phyloP scores from a whole-genome alignment of 495 filamentous ascomycete species.

The Haplographium delicatum region DNA sequence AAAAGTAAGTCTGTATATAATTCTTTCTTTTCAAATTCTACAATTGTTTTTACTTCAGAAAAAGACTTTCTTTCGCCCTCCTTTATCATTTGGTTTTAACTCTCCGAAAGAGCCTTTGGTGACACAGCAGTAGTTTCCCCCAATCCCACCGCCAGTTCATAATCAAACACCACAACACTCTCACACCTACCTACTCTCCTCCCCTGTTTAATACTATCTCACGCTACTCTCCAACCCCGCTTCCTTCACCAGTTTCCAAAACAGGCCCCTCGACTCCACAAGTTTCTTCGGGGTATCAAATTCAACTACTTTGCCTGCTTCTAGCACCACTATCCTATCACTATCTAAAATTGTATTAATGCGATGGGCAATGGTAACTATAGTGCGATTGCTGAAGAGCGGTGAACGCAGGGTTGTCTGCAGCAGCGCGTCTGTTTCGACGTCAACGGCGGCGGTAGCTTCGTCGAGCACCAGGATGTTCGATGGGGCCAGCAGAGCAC shows the following conservation, averaged over 20 bases:
- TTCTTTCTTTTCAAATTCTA: no score
- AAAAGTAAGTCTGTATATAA: no score
- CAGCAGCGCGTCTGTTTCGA: constrained; percentile 86
- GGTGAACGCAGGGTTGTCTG: constrained; percentile 58
- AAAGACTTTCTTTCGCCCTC: background rate
- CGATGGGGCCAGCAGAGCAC: constrained; percentile 88
- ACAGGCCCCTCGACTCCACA: constrained; percentile 43
- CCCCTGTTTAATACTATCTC: background rate
- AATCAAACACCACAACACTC: background rate
- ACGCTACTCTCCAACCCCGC: constrained; percentile 23
- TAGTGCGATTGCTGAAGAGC: constrained; percentile 82
- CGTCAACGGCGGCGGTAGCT: constrained; percentile 93
- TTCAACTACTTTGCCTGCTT: constrained; percentile 67
- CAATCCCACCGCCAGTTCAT: background rate
- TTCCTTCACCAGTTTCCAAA: constrained; percentile 27
- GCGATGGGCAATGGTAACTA: constrained; percentile 95
- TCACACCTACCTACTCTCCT: background rate
- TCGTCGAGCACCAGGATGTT: constrained; percentile 98
- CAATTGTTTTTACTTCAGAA: background rate
- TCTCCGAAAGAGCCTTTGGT: no score
- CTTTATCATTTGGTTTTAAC: no score
- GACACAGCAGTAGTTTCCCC: no score
- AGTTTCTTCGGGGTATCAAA: constrained; percentile 67
- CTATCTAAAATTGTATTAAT: constrained; percentile 96
- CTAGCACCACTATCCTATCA: constrained; percentile 84